Evolutionary conservation across 228 moss, liverwort and hornwort species (phyloP), one percentile per base, ranked within the genome.

Genomic region (Sphagnum fallax): DNA sequence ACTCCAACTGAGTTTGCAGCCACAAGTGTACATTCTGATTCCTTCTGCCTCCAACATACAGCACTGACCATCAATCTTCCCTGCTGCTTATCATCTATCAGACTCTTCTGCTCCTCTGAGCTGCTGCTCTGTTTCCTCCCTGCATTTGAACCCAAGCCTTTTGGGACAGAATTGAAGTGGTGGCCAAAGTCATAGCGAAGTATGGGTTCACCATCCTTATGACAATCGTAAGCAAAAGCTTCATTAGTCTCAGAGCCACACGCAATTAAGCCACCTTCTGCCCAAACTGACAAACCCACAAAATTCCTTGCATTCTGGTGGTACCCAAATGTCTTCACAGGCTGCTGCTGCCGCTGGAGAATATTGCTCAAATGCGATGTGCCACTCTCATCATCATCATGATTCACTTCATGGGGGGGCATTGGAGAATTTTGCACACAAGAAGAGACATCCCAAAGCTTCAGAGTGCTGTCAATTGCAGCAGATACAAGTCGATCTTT

Each of bases 151-250:
- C 3, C 55, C 55, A 55, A 12, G 55, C 8, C 55, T 12, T 16
- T 6, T 66, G 70, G 57, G 62, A 52, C 47, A 62, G 5, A 16
- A 62, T 68, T 66, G 73, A 64, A 32, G 64, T 72, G 5, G 7
- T 78, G 74, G 50, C 73, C 77, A n/a, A 86, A 86, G 61, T 79
- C 77, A 32, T 82, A 82, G 1, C 72, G 70, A 14, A 82, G 50
- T 18, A 80, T 62, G 0, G 82, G 86, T 8, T 55, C 12, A 12
- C 9, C 8, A 32, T 32, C 32, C 55, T 55, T 55, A 12, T 55
- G 55, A 12, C 55, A 55, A 55, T 55, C 55, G 12, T 64, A 64
- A n/a, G 63, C 63, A 48, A 18, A 68, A n/a, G 32, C 67, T 52
- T 68, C 32, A 16, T 68, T 68, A 6, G 13, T 68, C 52, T 68